Percentiles rank a stretch among this genome's conserved stretches.
phyloP scores from a whole-genome alignment of 495 filamentous ascomycete species.

The Aspergillus haitiensis region DNA sequence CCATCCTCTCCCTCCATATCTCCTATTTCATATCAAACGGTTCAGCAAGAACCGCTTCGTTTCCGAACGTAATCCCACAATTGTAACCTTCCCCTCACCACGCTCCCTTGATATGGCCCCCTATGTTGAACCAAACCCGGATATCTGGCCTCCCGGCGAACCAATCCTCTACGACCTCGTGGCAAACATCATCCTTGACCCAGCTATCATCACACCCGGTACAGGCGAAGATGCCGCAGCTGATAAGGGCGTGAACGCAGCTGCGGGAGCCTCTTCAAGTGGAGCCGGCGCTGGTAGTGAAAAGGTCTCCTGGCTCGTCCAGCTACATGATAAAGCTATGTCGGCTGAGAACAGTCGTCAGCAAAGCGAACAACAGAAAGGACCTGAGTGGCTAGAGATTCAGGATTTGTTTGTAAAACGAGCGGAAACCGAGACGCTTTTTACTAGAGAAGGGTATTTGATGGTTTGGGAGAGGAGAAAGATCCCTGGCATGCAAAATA shows the following conservation, averaged over 20 bases:
- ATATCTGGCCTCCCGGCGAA: slow-evolving; percentile 64
- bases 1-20: slow-evolving; percentile 87
- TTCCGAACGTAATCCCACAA: slow-evolving; percentile 92
- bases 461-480: slow-evolving; percentile 95
- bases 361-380: slow-evolving; percentile 36
- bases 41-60: slow-evolving; percentile 97
- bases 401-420: slow-evolving; percentile 93
- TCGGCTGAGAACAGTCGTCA: slow-evolving; percentile 37
- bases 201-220: slow-evolving; percentile 74
- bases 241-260: slow-evolving; percentile 78
- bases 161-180: slow-evolving; percentile 96
- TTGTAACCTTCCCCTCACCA: slow-evolving; percentile 85
- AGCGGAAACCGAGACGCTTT: slow-evolving; percentile 81
- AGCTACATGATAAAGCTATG: slow-evolving; percentile 57
- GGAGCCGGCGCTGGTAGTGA: slow-evolving; percentile 50
- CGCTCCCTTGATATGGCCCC: slow-evolving; percentile 81
- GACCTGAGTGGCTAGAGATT: slow-evolving; percentile 82
- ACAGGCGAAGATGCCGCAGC: slow-evolving; percentile 70
- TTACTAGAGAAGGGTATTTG: slow-evolving; percentile 88
- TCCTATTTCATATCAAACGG: slow-evolving; percentile 95
- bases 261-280: slow-evolving; percentile 58
- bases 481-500: slow-evolving; percentile 35
- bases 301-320: slow-evolving; percentile 56
- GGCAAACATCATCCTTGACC: slow-evolving; percentile 78
- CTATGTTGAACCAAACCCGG: slow-evolving; percentile 77